These are phyloP conservation scores for Thalassiosira mediterranea DNA, from an alignment of 352 stramenopile genomes.

Conservation along the genomic window DNA sequence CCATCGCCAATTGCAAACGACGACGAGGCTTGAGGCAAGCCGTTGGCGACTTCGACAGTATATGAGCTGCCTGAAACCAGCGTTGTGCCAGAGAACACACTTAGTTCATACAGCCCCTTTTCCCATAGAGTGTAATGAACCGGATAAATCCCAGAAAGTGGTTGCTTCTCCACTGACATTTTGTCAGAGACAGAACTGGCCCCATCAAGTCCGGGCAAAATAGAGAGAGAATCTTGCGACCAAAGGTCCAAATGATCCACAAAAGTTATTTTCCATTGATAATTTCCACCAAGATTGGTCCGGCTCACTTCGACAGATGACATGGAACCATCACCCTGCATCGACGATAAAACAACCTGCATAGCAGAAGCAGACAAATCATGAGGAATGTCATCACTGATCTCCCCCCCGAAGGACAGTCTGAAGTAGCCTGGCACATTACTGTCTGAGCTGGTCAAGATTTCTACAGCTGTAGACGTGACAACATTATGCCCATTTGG, in stretches of 20 bases:
- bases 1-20: slow-evolving; percentile 86
- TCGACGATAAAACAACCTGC: slow-evolving; percentile 48
- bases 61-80: slow-evolving; percentile 90
- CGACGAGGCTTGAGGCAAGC: slow-evolving; percentile 78
- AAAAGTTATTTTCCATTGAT: slow-evolving; percentile 92
- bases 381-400: slow-evolving; percentile 85
- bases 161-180: slow-evolving; percentile 53
- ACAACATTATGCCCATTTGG: slow-evolving; percentile 78
- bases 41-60: slow-evolving; percentile 85
- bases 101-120: slow-evolving; percentile 89
- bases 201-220: slow-evolving; percentile 59
- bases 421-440: slow-evolving; percentile 79
- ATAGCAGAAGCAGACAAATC: slow-evolving; percentile 77
- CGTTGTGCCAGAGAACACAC: slow-evolving; percentile 87
- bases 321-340: slow-evolving; percentile 35
- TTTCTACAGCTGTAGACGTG: slow-evolving; percentile 91
- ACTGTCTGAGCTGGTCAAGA: slow-evolving; percentile 76
- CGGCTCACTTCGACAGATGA: slow-evolving; percentile 49
- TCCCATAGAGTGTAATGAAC: slow-evolving; percentile 91
- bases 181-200: slow-evolving; percentile 47
- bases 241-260: slow-evolving; percentile 87
- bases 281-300: slow-evolving; percentile 60
- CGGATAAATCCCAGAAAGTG: slow-evolving; percentile 88
- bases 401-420: slow-evolving; percentile 84
- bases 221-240: slow-evolving; percentile 54